Conservation (phyloP, 768 basidiomycete genomes). For the Calocybe cyanea region DNA sequence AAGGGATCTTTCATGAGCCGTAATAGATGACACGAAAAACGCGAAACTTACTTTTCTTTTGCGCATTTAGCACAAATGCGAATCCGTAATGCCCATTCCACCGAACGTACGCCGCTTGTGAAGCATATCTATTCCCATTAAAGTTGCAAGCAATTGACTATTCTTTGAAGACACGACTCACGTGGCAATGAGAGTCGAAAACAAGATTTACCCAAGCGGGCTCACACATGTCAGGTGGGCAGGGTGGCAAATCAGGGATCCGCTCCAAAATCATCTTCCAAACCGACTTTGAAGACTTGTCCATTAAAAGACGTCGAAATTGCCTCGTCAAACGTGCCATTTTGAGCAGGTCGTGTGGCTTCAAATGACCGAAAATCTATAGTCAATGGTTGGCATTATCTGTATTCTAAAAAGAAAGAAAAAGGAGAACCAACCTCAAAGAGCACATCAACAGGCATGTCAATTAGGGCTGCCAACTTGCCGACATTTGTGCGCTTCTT, state of each 20-base stretch:
- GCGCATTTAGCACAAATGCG: slow-evolving; percentile 33
- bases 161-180: slow-evolving; percentile 18
- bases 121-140: slow-evolving; percentile 32
- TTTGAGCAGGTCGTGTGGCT: slow-evolving; percentile 47
- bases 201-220: slow-evolving; percentile 48
- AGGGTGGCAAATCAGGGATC: slow-evolving; percentile 41
- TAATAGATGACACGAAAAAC: too few species aligned
- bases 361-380: slow-evolving; percentile 51
- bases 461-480: slow-evolving; percentile 26
- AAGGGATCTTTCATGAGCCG: too few species aligned
- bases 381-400: too few species aligned
- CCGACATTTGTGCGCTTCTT: slow-evolving; percentile 18
- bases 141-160: neutral
- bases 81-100: slow-evolving; percentile 33
- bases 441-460: slow-evolving; percentile 38
- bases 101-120: slow-evolving; percentile 24
- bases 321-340: slow-evolving; percentile 47
- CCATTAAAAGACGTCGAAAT: slow-evolving; percentile 45
- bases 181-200: slow-evolving; percentile 52
- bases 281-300: slow-evolving; percentile 38
- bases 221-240: slow-evolving; percentile 46
- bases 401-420: neutral
- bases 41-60: slow-evolving; percentile 26
- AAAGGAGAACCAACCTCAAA: slow-evolving; percentile 30
- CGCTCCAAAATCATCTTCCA: slow-evolving; percentile 45